phyloP scores from a whole-genome alignment of 768 basidiomycete species.

The Saitozyma sp. region DNA sequence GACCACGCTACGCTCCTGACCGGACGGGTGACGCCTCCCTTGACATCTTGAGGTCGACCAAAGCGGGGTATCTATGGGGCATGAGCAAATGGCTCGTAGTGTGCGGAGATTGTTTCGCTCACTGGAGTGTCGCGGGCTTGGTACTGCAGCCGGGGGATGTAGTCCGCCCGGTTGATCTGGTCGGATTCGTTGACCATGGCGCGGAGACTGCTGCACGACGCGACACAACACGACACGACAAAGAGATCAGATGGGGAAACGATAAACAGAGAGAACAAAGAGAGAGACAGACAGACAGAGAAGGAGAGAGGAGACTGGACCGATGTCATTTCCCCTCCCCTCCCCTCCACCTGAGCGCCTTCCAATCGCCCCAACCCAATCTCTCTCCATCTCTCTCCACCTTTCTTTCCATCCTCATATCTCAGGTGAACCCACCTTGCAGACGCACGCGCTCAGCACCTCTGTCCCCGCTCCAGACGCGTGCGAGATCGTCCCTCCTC shows the following conservation, averaged over 20 bases:
- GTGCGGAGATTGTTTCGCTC: not conserved
- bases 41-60: conserved; percentile 25
- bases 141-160: conserved; percentile 14
- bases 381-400: not conserved
- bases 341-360: too few relatives aligned
- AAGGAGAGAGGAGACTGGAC: too few relatives aligned
- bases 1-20: conserved; percentile 40
- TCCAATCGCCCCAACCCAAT: too few relatives aligned
- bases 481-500: not conserved
- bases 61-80: conserved; percentile 30
- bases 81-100: not conserved
- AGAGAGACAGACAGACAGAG: too few relatives aligned
- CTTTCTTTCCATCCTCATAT: not conserved
- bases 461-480: not conserved
- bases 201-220: too few relatives aligned
- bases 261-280: too few relatives aligned
- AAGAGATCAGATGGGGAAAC: too few relatives aligned
- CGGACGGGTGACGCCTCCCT: conserved; percentile 31
- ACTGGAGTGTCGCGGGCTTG: conserved; percentile 15
- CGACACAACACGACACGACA: too few relatives aligned
- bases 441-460: not conserved
- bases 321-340: too few relatives aligned
- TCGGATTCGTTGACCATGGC: conserved; percentile 7
- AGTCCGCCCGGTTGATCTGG: conserved; percentile 12
- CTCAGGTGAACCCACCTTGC: not conserved